Evolutionary conservation across 1,284 basidiomycete genomes (phyloP).

Genomic region (Coniferiporia sulphurascens): DNA sequence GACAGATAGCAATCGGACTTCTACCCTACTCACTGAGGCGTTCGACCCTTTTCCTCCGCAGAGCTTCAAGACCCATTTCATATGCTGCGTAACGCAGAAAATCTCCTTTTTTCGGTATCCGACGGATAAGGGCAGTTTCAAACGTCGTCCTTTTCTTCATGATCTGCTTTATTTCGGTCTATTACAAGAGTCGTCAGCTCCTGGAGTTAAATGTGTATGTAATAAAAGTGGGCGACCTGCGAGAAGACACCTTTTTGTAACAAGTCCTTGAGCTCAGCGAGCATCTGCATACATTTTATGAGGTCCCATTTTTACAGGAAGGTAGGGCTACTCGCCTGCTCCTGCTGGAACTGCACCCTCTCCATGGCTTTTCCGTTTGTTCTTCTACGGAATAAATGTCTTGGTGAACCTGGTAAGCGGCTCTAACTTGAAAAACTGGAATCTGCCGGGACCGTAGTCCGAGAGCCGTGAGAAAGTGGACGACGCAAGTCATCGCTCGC

Average conservation of each 20-base stretch:
- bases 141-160: slow-evolving; percentile 81
- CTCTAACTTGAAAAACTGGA: neutral
- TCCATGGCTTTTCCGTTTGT: slow-evolving; percentile 50
- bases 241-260: slow-evolving; percentile 86
- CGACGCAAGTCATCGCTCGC: neutral
- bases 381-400: neutral
- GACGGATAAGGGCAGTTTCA: slow-evolving; percentile 80
- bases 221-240: slow-evolving; percentile 45
- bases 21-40: slow-evolving; percentile 58
- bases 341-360: slow-evolving; percentile 91
- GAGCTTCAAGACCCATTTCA: slow-evolving; percentile 83
- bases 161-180: slow-evolving; percentile 82
- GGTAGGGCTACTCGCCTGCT: slow-evolving; percentile 51
- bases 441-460: no score
- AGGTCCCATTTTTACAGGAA: neutral
- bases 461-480: neutral
- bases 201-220: neutral
- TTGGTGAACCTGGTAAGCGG: neutral
- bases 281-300: slow-evolving; percentile 51
- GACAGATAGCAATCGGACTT: neutral
- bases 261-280: slow-evolving; percentile 93
- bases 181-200: neutral
- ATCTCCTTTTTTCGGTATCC: slow-evolving; percentile 82
- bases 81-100: slow-evolving; percentile 90
- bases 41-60: slow-evolving; percentile 71